A percentile compares a stretch with the other conserved stretches of the same genome.
These are phyloP conservation scores for Penicillium longicatenatum DNA, from an alignment of 495 filamentous ascomycete species.

Conservation along the genomic window DNA sequence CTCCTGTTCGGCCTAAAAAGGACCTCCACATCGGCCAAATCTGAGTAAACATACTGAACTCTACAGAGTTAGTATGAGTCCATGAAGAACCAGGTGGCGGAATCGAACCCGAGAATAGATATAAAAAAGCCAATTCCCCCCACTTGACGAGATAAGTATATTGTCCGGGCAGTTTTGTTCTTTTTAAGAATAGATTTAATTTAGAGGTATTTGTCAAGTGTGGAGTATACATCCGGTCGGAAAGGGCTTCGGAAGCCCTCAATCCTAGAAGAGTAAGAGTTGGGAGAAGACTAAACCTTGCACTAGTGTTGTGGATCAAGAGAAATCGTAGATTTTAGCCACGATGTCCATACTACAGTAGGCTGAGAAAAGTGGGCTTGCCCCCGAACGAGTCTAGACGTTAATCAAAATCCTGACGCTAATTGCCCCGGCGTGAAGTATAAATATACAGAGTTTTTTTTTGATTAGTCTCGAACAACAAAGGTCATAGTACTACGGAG, in stretches of 20 bases:
- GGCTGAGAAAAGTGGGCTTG: conserved; percentile 3
- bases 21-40: too few species aligned
- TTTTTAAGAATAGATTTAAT: neutral
- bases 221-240: neutral
- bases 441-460: neutral
- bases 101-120: neutral
- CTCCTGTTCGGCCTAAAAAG: too few species aligned
- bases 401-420: neutral
- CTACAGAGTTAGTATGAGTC: too few species aligned
- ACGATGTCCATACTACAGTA: too few species aligned
- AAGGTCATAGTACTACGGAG: too few species aligned
- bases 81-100: too few species aligned
- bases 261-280: neutral
- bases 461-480: neutral
- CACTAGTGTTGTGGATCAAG: neutral
- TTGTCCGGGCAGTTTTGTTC: neutral
- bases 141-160: neutral
- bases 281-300: neutral
- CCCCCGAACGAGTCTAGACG: neutral
- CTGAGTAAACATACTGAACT: too few species aligned
- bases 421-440: neutral
- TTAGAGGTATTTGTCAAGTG: neutral
- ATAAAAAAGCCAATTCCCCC: neutral
- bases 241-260: neutral
- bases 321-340: neutral